Evolutionary conservation across 345 rosid genomes (phyloP).

Genomic region (Populus simonii): DNA sequence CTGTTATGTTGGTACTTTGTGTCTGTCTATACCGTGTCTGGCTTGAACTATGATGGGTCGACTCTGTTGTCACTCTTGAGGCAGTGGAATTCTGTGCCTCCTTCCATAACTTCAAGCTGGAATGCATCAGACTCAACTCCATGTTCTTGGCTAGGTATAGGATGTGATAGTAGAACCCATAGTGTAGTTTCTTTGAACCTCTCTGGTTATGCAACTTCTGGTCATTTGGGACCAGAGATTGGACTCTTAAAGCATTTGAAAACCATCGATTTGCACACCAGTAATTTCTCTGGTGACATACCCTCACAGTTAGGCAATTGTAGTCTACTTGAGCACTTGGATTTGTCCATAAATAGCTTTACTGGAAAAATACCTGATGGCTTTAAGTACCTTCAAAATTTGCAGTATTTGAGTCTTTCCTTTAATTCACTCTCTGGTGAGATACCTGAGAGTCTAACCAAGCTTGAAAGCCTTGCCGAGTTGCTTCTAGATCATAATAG

Average conservation of each 20-base stretch:
- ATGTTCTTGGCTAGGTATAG: slow-evolving; percentile 5
- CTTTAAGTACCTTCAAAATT: too few species aligned
- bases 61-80: neutral
- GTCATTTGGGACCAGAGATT: slow-evolving; percentile 54
- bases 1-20: too few species aligned
- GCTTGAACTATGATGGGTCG: neutral
- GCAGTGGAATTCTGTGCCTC: neutral
- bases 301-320: slow-evolving; percentile 41
- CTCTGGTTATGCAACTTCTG: slow-evolving; percentile 40
- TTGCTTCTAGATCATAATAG: slow-evolving; percentile 36
- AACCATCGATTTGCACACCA: slow-evolving; percentile 42
- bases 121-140: slow-evolving; percentile 11
- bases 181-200: slow-evolving; percentile 46
- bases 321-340: slow-evolving; percentile 31
- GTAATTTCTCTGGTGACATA: slow-evolving; percentile 46
- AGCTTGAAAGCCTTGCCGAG: slow-evolving; percentile 42
- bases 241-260: slow-evolving; percentile 35
- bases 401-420: slow-evolving; percentile 26
- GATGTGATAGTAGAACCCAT: slow-evolving; percentile 2
- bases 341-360: slow-evolving; percentile 22
- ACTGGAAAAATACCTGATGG: too few species aligned
- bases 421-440: slow-evolving; percentile 39
- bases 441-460: slow-evolving; percentile 46
- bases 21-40: neutral
- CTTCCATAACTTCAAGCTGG: slow-evolving; percentile 5